Evolutionary conservation across 1,284 basidiomycete genomes (phyloP).

Genomic region (Apiotrichum sp.): DNA sequence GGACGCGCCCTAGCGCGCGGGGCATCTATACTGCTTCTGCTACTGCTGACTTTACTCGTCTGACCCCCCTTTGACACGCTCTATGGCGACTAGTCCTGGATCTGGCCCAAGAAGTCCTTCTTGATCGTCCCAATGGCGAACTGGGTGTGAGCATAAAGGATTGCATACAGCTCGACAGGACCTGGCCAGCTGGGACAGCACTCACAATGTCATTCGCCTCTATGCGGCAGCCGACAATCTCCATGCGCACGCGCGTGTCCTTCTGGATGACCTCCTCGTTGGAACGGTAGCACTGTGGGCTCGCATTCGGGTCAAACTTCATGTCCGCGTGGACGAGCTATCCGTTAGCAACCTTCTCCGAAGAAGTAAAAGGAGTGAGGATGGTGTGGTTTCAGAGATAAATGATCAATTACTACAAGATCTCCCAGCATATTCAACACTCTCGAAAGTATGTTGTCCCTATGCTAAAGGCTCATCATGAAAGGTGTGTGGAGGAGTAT

Average conservation of each 20-base stretch:
- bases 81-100: conserved; percentile 43
- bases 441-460: conserved; percentile 33
- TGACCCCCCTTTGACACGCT: neutral
- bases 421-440: conserved; percentile 47
- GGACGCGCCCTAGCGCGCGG: too few relatives aligned
- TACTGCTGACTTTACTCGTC: neutral
- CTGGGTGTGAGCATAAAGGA: conserved; percentile 45
- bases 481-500: neutral
- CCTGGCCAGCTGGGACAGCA: conserved; percentile 16
- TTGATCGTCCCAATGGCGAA: conserved; percentile 92
- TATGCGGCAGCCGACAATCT: conserved; percentile 93
- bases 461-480: conserved; percentile 38
- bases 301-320: conserved; percentile 86
- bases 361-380: conserved; percentile 1
- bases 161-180: neutral
- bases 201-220: conserved; percentile 94
- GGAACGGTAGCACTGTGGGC: conserved; percentile 83
- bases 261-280: conserved; percentile 92
- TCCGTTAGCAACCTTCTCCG: conserved; percentile 10
- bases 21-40: neutral
- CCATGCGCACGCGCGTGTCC: conserved; percentile 82
- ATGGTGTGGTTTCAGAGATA: conserved; percentile 27
- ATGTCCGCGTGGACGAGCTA: conserved; percentile 89
- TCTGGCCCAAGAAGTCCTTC: conserved; percentile 86
- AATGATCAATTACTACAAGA: conserved; percentile 48